Base-by-base conservation (phyloP, 2,329 filamentous ascomycete species). In the Aspergillus pseudoviridinutans region DNA sequence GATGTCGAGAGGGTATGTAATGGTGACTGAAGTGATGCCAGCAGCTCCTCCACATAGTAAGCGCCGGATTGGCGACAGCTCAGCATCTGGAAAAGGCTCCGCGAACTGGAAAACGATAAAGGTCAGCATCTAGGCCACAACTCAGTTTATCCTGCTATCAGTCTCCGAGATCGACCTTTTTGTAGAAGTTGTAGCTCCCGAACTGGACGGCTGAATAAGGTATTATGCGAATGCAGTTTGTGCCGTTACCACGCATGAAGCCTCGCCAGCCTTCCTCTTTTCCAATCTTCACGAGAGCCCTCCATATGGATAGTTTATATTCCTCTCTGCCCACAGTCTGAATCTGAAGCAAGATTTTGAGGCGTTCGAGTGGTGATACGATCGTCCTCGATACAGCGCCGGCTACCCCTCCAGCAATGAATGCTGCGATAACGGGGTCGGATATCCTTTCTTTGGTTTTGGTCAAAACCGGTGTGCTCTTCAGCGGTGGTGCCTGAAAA, bases 151-250 rank as follows among this genome's bases (percentile, higher is more conserved):
- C 47, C 24, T n/a, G 24, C n/a, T 12, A 22, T 14, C 22, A 50
- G n/a, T 28, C 29, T 53, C 42, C 50, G 17, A 20, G 12, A 78
- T 87, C 73, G 79, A 95, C 92, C 78, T 87, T 84, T 77, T 96
- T 97, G 78, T 99, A 99, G 65, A 97, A 86, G 73, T 96, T 97
- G 80, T 97, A 99, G 71, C 92, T 95, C 66, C 93, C 93, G 75
- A 99, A 99, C 71, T 99, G 94, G 44, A 97, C 94, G 10, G 94
- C 94, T 51, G 93, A 97, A 75, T 99, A 99, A 4, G 94, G 94
- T 53, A 99, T 91, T 65, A 99, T 99, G 61, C 94, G 90, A 68
- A 99, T 91, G 81, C 94, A 99, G 76, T 99, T 99, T 60, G 92
- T 97, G 62, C 94, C 94, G 73, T 99, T 99, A 53, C 94, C 94